Evolutionary conservation across 2,329 filamentous ascomycete genomes (phyloP).

Genomic region (Aspergillus fumigatiaffinis): DNA sequence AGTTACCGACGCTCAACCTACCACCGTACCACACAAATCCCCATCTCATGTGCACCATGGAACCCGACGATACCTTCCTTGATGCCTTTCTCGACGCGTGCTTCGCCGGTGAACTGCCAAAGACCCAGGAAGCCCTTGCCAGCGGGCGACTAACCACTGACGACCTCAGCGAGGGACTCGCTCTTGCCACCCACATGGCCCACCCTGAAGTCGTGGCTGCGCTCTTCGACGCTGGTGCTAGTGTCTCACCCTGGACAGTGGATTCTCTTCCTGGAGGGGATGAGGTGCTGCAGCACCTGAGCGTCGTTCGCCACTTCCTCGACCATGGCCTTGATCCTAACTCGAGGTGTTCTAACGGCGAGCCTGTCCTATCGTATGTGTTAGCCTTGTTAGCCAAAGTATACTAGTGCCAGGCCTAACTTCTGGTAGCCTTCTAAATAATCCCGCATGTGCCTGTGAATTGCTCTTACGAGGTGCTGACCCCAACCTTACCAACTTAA

Average conservation of each 20-base stretch:
- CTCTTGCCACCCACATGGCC: slow-evolving; percentile 3
- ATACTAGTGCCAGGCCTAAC: too few species aligned
- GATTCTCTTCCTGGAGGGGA: background rate
- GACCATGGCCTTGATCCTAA: too few species aligned
- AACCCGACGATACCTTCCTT: background rate
- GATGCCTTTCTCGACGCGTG: background rate
- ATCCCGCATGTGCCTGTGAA: too few species aligned
- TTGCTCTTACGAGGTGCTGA: too few species aligned
- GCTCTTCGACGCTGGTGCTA: slow-evolving; percentile 9
- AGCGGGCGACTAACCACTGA: slow-evolving; percentile 6
- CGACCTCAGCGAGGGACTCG: slow-evolving; percentile 5
- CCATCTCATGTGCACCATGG: background rate
- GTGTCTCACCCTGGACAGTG: background rate
- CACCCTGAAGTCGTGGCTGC: slow-evolving; percentile 9
- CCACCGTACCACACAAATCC: background rate
- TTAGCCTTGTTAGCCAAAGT: too few species aligned
- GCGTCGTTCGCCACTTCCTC: background rate
- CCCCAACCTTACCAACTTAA: too few species aligned
- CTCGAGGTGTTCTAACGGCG: too few species aligned
- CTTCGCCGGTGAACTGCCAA: slow-evolving; percentile 3
- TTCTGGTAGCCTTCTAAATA: too few species aligned
- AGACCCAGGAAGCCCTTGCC: slow-evolving; percentile 5
- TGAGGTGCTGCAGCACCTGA: slow-evolving; percentile 4
- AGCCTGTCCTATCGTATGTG: too few species aligned
- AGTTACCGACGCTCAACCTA: background rate